Evolutionary conservation across 257 asterid species (phyloP), one percentile per base, ranked within the genome.

Genomic region (Fraxinus quadrangulata): DNA sequence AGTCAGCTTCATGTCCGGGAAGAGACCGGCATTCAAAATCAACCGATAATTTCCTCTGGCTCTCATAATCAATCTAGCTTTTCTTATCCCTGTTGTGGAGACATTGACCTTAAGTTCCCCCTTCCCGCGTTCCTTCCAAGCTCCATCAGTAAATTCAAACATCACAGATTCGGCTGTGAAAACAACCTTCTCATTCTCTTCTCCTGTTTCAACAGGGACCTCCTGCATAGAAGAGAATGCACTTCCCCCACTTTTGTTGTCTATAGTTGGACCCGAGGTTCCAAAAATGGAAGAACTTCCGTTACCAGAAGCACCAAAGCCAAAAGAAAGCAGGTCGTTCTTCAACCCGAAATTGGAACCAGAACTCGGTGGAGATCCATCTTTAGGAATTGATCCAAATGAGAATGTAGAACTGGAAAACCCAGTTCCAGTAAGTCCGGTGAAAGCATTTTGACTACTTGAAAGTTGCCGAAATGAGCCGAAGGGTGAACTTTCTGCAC

Each of bases 61-160:
- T 79, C 98, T 84, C 99, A 95, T 95, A 39, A 93, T 76, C n/a
- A 95, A 94, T 71, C 99, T 88, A 14, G 92, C 96, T 83, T 86
- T 93, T 69, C 84, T 90, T 0, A 87, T 72, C 82, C 83, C 96
- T 6, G 84, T 23, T 69, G 90, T 83, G 4, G 92, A 74, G 51
- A 87, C 84, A 77, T 94, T 94, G 68, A 94, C 88, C 84, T 89
- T 94, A 75, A 94, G 83, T 78, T 94, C 98, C 19, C 98, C 98
- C 83, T 94, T 94, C 34, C 98, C 98, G 16, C 98, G 83, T 84
- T 94, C 98, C 87, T 91, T 94, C 97, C 98, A 94, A 5, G 81
- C 49, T 66, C 94, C 97, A 76, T 86, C 97, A 19, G 75, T 72
- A 74, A 67, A 94, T 83, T 91, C 98, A 74, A 83, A 94, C 30